Evolutionary conservation across 139 green algal species (phyloP), one percentile per base, ranked within the genome.

Genomic region (Trebouxia sp.): DNA sequence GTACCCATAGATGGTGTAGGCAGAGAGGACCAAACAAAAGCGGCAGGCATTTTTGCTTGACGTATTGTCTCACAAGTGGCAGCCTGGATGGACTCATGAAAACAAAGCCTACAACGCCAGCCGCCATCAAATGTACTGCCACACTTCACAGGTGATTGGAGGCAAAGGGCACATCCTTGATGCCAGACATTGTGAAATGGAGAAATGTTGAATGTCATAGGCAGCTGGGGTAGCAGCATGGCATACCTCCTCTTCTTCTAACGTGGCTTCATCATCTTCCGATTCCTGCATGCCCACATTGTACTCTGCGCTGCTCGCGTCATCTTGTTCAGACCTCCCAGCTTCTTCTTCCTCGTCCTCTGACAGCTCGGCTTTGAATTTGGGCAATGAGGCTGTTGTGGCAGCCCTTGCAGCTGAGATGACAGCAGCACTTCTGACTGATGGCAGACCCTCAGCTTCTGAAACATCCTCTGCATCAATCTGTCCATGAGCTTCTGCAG

Each of bases 241-340:
- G 12, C 50, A 43, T 47, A 86, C 70, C 72, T 83, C 83, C 50
- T 86, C 82, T 41, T 86, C 83, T 20, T 81, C 83, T 26, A 82
- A 42, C 17, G 83, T 83, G 58, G 65, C 78, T 45, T 86, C 83
- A 75, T 86, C 77, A 65, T 84, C 83, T 32, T 80, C 69, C n/a
- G 42, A 51, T 8, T 22, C 69, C n/a, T 39, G 24, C 41, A 51
- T 14, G 69, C 10, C 41, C 55, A 2, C 69, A n/a, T 24, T 35
- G 55, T 53, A 56, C 42, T 53, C 69, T 3, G 39, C 22, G 9
- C 42, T 77, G 62, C 62, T 72, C 32, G 42, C 62, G 43, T 72
- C 32, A 42, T 1, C 62, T 8, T 6, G n/a, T 45, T 32, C 35
- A 42, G 37, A 10, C 6, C 32, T 28, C 32, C 12, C 10, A 24